Evolutionary conservation across 192 early-diverging fungal species (phyloP).

Genomic region (Cetraspora pellucida): DNA sequence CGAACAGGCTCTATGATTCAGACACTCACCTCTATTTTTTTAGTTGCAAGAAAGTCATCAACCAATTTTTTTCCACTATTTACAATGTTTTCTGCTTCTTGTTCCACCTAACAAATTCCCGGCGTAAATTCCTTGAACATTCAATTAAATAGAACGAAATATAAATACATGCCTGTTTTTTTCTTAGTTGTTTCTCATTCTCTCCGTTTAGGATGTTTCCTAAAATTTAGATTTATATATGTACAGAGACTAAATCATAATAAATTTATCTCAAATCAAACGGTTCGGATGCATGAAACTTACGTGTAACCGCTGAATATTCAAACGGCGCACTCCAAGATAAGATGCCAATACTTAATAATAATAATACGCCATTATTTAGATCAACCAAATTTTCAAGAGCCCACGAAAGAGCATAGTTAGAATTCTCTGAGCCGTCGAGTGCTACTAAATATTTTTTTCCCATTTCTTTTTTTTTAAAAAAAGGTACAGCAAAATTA

Average conservation of each 20-base stretch:
- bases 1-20: background rate
- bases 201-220: background rate
- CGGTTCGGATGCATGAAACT: background rate
- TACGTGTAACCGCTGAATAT: constrained; percentile 25
- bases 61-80: background rate
- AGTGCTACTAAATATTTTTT: constrained; percentile 16
- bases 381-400: constrained; percentile 12
- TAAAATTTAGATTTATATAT: background rate
- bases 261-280: background rate
- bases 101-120: background rate
- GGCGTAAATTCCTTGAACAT: background rate
- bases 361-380: background rate
- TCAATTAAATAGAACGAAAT: background rate
- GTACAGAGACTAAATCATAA: background rate
- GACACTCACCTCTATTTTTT: background rate
- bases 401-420: constrained; percentile 13
- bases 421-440: constrained; percentile 22
- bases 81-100: background rate
- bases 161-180: background rate
- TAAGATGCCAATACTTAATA: constrained; percentile 18
- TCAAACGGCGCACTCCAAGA: background rate
- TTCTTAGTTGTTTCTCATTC: background rate
- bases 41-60: background rate
- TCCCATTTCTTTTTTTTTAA: constrained; percentile 3
- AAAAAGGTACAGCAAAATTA: no score